phyloP scores from a whole-genome alignment of 495 filamentous ascomycete genomes.

The Sabuloglossum arenarium region DNA sequence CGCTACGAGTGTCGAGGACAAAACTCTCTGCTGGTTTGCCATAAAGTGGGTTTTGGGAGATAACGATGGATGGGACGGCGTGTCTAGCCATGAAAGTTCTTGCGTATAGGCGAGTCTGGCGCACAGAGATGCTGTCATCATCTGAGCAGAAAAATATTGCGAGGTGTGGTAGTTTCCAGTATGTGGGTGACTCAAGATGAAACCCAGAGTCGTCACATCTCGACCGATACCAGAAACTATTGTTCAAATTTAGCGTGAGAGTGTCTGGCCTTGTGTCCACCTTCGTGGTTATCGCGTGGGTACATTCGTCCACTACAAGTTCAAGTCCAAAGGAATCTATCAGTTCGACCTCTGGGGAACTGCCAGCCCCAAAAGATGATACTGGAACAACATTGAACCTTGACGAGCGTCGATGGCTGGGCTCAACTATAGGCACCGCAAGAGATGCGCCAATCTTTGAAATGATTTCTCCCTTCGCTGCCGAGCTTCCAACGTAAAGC shows the following conservation, averaged over 20 bases:
- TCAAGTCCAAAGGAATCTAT: constrained; percentile 47
- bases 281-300: constrained; percentile 26
- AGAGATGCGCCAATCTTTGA: constrained; percentile 53
- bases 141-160: constrained; percentile 46
- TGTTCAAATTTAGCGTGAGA: constrained; percentile 35
- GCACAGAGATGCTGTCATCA: constrained; percentile 24
- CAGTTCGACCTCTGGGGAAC: constrained; percentile 49
- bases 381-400: constrained; percentile 56
- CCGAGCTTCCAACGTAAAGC: constrained; percentile 43
- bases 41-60: constrained; percentile 36
- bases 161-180: constrained; percentile 50
- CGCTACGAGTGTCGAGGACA: constrained; percentile 28
- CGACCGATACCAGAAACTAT: constrained; percentile 1
- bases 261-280: constrained; percentile 22
- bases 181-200: constrained; percentile 23
- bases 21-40: constrained; percentile 20
- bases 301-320: constrained; percentile 54
- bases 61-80: constrained; percentile 41
- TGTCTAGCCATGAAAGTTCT: constrained; percentile 45
- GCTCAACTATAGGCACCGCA: constrained; percentile 22
- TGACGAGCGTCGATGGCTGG: constrained; percentile 30
- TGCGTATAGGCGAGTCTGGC: constrained; percentile 30
- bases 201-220: constrained; percentile 26
- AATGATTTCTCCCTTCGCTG: constrained; percentile 45
- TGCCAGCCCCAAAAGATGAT: constrained; percentile 44